phyloP scores from a whole-genome alignment of 352 stramenopile species.

The Pythium aristosporum region DNA sequence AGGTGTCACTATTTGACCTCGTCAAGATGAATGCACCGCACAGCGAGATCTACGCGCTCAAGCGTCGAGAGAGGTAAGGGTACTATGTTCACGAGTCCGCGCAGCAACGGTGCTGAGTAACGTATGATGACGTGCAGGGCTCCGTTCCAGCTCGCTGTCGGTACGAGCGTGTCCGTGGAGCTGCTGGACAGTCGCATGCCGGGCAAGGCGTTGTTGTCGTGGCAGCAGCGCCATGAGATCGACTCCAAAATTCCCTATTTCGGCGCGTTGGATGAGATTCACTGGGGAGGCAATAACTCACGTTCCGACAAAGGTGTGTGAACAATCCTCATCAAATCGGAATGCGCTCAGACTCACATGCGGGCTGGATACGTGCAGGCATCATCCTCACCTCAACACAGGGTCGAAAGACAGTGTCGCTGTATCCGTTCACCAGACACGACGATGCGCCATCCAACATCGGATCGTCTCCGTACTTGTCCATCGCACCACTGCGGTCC shows the following conservation, averaged over 20 bases:
- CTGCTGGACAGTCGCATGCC: slow-evolving; percentile 70
- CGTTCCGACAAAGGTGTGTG: slow-evolving; percentile 8
- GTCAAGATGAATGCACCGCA: slow-evolving; percentile 31
- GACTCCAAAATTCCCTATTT: slow-evolving; percentile 17
- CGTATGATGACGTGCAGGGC: slow-evolving; percentile 29
- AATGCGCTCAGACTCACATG: background rate
- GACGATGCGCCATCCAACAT: background rate
- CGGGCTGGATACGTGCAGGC: slow-evolving; percentile 2
- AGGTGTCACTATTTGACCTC: slow-evolving; percentile 55
- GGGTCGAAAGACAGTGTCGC: slow-evolving; percentile 20
- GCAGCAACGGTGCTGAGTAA: background rate
- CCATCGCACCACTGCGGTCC: slow-evolving; percentile 40
- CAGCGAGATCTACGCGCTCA: slow-evolving; percentile 64
- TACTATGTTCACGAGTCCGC: background rate
- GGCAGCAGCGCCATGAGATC: slow-evolving; percentile 34
- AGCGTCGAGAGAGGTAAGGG: slow-evolving; percentile 49
- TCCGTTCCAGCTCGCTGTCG: slow-evolving; percentile 73
- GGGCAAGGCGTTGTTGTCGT: slow-evolving; percentile 57
- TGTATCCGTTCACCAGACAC: slow-evolving; percentile 19
- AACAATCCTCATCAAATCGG: too few relatives aligned
- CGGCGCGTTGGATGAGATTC: slow-evolving; percentile 21
- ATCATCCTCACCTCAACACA: slow-evolving; percentile 17
- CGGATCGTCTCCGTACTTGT: slow-evolving; percentile 21
- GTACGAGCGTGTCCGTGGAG: slow-evolving; percentile 62
- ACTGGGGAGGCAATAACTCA: background rate